Percentiles rank a stretch among this genome's conserved stretches.
Conservation (phyloP, 495 filamentous ascomycete species). For the Trichoderma reesei region DNA sequence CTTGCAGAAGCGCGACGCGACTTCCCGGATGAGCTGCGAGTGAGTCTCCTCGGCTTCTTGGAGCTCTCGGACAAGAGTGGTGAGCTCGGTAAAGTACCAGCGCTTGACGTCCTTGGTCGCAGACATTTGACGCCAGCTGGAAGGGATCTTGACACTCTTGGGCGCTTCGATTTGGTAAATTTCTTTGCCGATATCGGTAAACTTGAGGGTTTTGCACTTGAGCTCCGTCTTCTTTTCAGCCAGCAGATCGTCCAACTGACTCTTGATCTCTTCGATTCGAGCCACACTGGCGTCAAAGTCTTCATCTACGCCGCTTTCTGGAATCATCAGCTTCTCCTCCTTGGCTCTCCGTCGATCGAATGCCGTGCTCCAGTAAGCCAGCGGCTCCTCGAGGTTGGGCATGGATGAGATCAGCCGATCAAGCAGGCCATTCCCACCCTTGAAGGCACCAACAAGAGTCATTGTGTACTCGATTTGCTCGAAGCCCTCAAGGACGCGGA, state of each 20-base stretch:
- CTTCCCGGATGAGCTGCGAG: slow-evolving; percentile 81
- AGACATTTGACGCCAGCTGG: slow-evolving; percentile 92
- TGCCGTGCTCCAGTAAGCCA: slow-evolving; percentile 82
- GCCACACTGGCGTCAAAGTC: slow-evolving; percentile 88
- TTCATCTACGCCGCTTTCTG: slow-evolving; percentile 76
- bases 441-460: slow-evolving; percentile 60
- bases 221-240: slow-evolving; percentile 60
- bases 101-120: slow-evolving; percentile 83
- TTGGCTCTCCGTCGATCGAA: slow-evolving; percentile 80
- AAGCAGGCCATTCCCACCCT: slow-evolving; percentile 67
- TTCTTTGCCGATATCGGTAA: slow-evolving; percentile 88
- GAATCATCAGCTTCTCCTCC: slow-evolving; percentile 63
- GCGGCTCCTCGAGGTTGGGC: slow-evolving; percentile 66
- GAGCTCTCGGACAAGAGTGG: slow-evolving; percentile 67
- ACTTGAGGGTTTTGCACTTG: slow-evolving; percentile 58
- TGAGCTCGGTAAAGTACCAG: slow-evolving; percentile 84
- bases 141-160: slow-evolving; percentile 75
- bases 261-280: slow-evolving; percentile 58
- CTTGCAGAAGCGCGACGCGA: slow-evolving; percentile 71
- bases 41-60: slow-evolving; percentile 95
- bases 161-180: slow-evolving; percentile 94
- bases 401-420: slow-evolving; percentile 72
- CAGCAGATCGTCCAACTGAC: slow-evolving; percentile 60
- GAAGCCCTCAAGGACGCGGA: slow-evolving; percentile 90
- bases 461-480: slow-evolving; percentile 94